Evolutionary conservation across 805 yeast species (phyloP), one percentile per base, ranked within the genome.

Genomic region (Suhomyces sp.): DNA sequence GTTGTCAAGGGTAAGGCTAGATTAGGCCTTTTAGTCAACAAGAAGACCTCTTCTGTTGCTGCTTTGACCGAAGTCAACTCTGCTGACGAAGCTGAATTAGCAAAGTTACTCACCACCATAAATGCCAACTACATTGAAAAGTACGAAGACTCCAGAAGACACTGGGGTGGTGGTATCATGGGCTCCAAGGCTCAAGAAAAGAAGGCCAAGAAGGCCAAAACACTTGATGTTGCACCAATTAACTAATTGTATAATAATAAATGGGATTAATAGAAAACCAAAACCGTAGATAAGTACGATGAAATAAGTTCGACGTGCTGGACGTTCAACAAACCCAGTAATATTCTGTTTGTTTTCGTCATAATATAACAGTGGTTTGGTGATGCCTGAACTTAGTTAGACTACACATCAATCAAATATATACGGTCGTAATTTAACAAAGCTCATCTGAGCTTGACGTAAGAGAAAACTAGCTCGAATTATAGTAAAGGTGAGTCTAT

Each of bases 151-250:
- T 72, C 83, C 73, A 93, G 96, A 85, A 91, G 89, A 82, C 96
- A 90, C 87, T 93, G 99, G 99, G 98, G 98, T 84, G 99, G 99
- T 83, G 99, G 99, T 84, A 73, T 90, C 77, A 81, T 94, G 84
- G 97, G 98, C 77, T 80, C 87, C 67, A 94, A 93, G 83, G 90
- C 97, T 71, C 83, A 82, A 69, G 94, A 85, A 71, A 89, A 87
- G 82, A 73, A 76, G 60, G 92, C 83, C 65, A 89, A 88, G 86
- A 85, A 76, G 71, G 86, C 84, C 62, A 84, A 80, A 78, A 77
- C 79, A 64, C 63, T 79, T 64, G 73, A 67, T 31, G 78, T 47
- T 25, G 55, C 53, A n/a, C 44, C 49, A 17, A 35, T 44, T 43
- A 46, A 46, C 49, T 46, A 46, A 35, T 20, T 39, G 48, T 45